phyloP scores from a whole-genome alignment of 768 basidiomycete genomes.

The Russula ochroleuca region DNA sequence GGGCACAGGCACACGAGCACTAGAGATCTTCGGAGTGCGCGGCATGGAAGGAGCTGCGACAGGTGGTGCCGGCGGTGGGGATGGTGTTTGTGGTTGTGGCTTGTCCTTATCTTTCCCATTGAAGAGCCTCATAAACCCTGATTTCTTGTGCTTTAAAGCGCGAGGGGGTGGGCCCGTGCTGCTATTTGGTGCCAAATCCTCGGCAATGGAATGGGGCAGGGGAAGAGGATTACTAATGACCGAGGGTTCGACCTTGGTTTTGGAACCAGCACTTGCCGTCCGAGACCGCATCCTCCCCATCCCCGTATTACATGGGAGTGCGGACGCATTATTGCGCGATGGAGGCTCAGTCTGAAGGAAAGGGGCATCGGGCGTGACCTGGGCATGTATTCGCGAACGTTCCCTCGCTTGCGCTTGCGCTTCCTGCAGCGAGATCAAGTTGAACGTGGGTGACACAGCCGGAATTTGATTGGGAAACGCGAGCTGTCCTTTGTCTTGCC shows the following conservation, averaged over 20 bases:
- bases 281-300: constrained; percentile 45
- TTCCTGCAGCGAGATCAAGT: constrained; percentile 73
- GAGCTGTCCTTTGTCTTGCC: constrained; percentile 12
- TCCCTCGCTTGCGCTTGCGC: constrained; percentile 59
- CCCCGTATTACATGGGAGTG: constrained; percentile 25
- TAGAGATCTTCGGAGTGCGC: constrained; percentile 28
- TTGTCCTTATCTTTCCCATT: constrained; percentile 48
- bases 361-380: constrained; percentile 32
- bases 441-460: constrained; percentile 48
- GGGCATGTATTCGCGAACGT: constrained; percentile 52
- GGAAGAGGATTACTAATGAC: constrained; percentile 25
- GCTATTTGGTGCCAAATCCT: constrained; percentile 10
- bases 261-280: constrained; percentile 54
- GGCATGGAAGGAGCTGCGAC: constrained; percentile 16
- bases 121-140: constrained; percentile 77
- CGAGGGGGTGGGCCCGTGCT: constrained; percentile 37
- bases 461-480: constrained; percentile 30
- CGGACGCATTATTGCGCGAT: constrained; percentile 25
- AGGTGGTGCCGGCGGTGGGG: constrained; percentile 53
- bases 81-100: constrained; percentile 43
- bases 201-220: constrained; percentile 7
- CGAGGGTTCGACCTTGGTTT: constrained; percentile 37
- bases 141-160: constrained; percentile 69
- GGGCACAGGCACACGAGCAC: constrained; percentile 29
- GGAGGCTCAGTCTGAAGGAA: constrained; percentile 36